Conservation (phyloP, 2,329 filamentous ascomycete species). For the Cadophora malorum region DNA sequence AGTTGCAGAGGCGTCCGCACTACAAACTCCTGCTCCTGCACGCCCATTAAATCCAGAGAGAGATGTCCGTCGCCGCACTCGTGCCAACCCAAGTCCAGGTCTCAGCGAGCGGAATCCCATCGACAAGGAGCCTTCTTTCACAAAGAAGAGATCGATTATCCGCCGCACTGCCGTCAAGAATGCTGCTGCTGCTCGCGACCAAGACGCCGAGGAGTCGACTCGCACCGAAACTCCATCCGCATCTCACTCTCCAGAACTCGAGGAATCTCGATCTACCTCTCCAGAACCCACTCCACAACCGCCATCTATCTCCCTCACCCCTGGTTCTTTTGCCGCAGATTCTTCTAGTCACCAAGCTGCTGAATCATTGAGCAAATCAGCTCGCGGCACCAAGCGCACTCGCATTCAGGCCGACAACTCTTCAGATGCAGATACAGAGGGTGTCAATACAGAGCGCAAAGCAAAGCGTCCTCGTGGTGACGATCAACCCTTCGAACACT, state of each 20-base stretch:
- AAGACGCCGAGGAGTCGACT: conserved; percentile 15
- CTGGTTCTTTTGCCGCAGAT: neutral
- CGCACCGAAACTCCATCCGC: conserved; percentile 2
- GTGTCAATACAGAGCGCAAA: neutral
- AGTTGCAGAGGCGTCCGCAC: neutral
- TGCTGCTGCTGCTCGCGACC: conserved; percentile 9
- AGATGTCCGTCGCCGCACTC: conserved; percentile 2
- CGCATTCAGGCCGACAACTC: neutral
- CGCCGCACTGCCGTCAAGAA: conserved; percentile 6
- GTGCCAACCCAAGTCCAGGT: conserved; percentile 9
- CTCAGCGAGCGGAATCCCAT: neutral
- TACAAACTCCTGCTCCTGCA: neutral
- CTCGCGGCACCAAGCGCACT: conserved; percentile 2
- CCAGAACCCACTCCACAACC: conserved; percentile 2
- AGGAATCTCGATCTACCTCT: conserved; percentile 10
- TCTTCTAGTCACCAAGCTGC: conserved; percentile 20
- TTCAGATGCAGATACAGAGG: conserved; percentile 4
- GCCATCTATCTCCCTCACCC: neutral
- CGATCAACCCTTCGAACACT: conserved; percentile 17
- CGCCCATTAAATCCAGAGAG: conserved; percentile 2
- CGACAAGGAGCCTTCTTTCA: conserved; percentile 5
- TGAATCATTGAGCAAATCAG: neutral
- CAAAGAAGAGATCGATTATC: neutral
- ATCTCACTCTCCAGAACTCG: conserved; percentile 13
- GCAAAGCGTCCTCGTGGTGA: conserved; percentile 1